phyloP scores from a whole-genome alignment of 805 yeast genomes.

The Monosporozyma siamensis region DNA sequence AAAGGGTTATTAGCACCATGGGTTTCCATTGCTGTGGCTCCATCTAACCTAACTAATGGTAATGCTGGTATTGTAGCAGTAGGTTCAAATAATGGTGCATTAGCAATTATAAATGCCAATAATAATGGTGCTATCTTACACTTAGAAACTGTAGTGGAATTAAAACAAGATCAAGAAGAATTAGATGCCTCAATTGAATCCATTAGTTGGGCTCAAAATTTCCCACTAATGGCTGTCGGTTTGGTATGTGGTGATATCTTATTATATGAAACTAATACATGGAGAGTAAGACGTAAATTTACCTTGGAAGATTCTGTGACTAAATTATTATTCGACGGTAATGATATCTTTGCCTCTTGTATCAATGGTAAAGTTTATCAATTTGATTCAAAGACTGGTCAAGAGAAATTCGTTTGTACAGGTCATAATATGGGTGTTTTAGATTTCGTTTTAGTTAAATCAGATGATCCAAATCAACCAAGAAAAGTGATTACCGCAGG shows the following conservation, averaged over 20 bases:
- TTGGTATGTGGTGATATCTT: constrained; percentile 81
- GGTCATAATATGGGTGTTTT: constrained; percentile 94
- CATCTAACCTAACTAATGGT: constrained; percentile 34
- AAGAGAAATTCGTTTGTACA: constrained; percentile 62
- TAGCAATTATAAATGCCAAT: constrained; percentile 68
- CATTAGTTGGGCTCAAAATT: constrained; percentile 62
- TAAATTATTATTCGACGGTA: constrained; percentile 53
- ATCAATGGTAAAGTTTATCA: constrained; percentile 81
- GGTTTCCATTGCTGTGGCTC: constrained; percentile 54
- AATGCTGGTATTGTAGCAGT: constrained; percentile 53
- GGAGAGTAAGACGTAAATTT: constrained; percentile 73
- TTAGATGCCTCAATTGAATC: constrained; percentile 69
- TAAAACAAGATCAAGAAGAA: constrained; percentile 46
- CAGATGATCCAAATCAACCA: constrained; percentile 17
- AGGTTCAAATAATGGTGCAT: constrained; percentile 82
- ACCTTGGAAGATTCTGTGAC: constrained; percentile 78
- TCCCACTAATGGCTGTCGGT: constrained; percentile 73
- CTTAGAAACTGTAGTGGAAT: constrained; percentile 53
- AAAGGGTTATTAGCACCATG: constrained; percentile 78
- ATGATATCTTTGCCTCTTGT: constrained; percentile 56
- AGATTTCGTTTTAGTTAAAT: constrained; percentile 63
- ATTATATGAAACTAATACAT: constrained; percentile 71
- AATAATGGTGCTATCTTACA: constrained; percentile 59
- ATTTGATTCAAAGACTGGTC: constrained; percentile 86
- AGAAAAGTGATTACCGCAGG: constrained; percentile 81